Conservation (phyloP, 768 basidiomycete species). For the Russula olivacea region DNA sequence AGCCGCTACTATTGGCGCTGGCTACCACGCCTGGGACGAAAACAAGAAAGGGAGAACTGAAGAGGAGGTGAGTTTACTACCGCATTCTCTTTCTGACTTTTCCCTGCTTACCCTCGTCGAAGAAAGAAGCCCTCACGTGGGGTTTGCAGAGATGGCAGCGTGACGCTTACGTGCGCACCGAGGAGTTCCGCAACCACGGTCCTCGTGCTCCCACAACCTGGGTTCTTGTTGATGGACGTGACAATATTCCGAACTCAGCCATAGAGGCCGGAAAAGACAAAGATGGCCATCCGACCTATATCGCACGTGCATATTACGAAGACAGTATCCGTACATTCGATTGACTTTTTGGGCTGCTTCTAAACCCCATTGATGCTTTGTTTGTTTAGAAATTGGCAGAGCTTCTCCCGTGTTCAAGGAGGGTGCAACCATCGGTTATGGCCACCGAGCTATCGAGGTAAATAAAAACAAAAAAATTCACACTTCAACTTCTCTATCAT, state of each 20-base stretch:
- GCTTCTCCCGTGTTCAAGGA: constrained; percentile 51
- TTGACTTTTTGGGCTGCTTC: no score
- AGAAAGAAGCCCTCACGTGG: constrained; percentile 51
- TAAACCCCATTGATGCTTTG: no score
- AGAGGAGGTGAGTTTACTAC: constrained; percentile 44
- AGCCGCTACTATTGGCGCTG: constrained; percentile 46
- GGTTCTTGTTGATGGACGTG: constrained; percentile 53
- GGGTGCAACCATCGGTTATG: constrained; percentile 46
- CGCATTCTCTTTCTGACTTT: background rate
- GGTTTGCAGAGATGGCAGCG: constrained; percentile 47
- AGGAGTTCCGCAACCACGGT: constrained; percentile 41
- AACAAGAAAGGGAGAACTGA: constrained; percentile 47
- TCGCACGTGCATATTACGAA: constrained; percentile 54
- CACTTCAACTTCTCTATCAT: no score
- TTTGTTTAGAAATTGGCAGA: constrained; percentile 54
- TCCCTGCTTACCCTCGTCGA: background rate
- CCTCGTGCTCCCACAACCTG: constrained; percentile 50
- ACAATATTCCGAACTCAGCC: constrained; percentile 49
- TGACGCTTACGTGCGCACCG: constrained; percentile 52
- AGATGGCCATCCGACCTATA: constrained; percentile 46
- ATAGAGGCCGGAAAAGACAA: constrained; percentile 50
- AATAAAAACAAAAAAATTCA: no score
- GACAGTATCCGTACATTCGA: constrained; percentile 46
- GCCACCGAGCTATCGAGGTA: no score
- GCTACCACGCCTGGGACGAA: constrained; percentile 46